phyloP scores from a whole-genome alignment of 2,329 filamentous ascomycete genomes.

The Phoma sp. region DNA sequence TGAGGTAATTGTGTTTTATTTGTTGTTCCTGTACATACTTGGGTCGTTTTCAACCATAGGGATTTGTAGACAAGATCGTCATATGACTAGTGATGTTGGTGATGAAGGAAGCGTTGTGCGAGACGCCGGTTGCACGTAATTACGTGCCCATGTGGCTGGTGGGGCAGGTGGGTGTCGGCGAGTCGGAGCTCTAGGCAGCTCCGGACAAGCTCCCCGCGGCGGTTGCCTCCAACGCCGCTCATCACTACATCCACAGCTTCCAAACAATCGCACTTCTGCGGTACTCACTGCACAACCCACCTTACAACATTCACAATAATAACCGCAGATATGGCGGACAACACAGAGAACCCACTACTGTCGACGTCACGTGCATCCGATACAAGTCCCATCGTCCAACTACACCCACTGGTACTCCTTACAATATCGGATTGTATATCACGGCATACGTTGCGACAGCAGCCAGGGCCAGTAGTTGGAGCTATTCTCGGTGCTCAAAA shows the following conservation, averaged over 20 bases:
- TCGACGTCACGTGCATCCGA: slow-evolving; percentile 63
- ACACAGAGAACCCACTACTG: slow-evolving; percentile 52
- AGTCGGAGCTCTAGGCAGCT: neutral
- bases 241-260: slow-evolving; percentile 8
- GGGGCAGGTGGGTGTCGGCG: neutral
- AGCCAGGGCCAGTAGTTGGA: slow-evolving; percentile 79
- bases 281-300: neutral
- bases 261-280: neutral
- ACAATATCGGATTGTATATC: slow-evolving; percentile 98
- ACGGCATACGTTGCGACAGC: slow-evolving; percentile 80
- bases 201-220: slow-evolving; percentile 14
- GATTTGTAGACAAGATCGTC: too few species aligned
- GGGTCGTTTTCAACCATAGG: too few species aligned
- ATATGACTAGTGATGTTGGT: neutral
- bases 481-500: slow-evolving; percentile 91
- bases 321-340: slow-evolving; percentile 43
- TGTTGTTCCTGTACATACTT: too few species aligned
- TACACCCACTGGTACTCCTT: slow-evolving; percentile 94
- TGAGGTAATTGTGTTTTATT: too few species aligned
- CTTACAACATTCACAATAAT: neutral
- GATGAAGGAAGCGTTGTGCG: neutral
- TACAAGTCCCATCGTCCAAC: slow-evolving; percentile 77
- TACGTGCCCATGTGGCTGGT: too few species aligned
- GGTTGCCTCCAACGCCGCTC: slow-evolving; percentile 6
- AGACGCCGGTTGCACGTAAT: too few species aligned